Conservation (phyloP, 139 green algal genomes). For the Ettlia oleoabundans region DNA sequence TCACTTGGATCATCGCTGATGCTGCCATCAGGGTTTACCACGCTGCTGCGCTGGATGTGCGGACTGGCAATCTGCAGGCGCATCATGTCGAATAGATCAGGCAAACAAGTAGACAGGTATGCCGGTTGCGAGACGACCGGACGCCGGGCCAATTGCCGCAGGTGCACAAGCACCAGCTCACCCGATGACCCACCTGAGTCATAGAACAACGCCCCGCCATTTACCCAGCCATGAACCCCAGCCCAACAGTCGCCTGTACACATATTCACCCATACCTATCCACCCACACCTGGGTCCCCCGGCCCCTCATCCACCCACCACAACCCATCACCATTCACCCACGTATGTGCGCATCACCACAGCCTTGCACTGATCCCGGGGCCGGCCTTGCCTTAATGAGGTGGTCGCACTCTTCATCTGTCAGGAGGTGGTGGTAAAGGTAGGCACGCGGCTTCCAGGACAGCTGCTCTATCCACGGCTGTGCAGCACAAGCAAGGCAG, state of each 20-base stretch:
- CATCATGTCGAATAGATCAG: no score
- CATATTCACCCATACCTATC: neutral
- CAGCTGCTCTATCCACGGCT: slow-evolving; percentile 43
- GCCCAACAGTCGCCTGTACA: no score
- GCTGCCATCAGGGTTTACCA: slow-evolving; percentile 59
- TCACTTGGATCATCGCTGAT: slow-evolving; percentile 3
- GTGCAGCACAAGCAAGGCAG: no score
- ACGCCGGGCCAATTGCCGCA: neutral
- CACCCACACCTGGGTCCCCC: neutral
- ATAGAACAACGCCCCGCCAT: no score
- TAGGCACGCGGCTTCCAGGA: slow-evolving; percentile 55
- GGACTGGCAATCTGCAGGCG: slow-evolving; percentile 30
- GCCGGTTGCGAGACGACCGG: neutral
- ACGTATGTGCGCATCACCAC: neutral
- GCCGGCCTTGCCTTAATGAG: slow-evolving; percentile 30
- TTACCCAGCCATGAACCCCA: no score
- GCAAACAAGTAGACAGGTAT: neutral
- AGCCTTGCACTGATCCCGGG: neutral
- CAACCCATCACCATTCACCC: no score
- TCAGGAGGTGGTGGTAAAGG: slow-evolving; percentile 59
- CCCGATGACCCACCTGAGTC: no score
- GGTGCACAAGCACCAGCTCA: no score
- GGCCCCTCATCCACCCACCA: no score
- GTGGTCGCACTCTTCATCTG: slow-evolving; percentile 52
- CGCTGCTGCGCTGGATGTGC: slow-evolving; percentile 51